Conservation (phyloP, 805 yeast genomes). For the Myxozyma melibiosi region DNA sequence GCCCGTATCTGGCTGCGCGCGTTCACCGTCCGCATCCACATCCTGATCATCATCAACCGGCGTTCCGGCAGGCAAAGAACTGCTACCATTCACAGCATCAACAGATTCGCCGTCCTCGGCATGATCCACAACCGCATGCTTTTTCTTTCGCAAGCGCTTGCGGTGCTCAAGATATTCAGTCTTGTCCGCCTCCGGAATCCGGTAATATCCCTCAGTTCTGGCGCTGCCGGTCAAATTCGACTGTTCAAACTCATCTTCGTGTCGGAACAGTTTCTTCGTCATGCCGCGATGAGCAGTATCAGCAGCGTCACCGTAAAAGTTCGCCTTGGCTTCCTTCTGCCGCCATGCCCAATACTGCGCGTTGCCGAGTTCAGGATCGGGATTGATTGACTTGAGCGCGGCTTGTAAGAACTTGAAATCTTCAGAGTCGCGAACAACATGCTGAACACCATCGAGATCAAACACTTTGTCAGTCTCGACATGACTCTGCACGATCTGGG, state of each 20-base stretch:
- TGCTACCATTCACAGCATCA: background rate
- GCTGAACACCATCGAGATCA: slow-evolving; percentile 56
- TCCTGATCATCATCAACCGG: slow-evolving; percentile 22
- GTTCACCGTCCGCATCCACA: slow-evolving; percentile 5
- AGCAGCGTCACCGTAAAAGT: slow-evolving; percentile 16
- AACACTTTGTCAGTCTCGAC: slow-evolving; percentile 42
- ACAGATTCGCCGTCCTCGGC: slow-evolving; percentile 41
- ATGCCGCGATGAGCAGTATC: slow-evolving; percentile 17
- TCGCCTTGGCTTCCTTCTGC: slow-evolving; percentile 43
- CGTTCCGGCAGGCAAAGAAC: slow-evolving; percentile 13
- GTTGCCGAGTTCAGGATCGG: slow-evolving; percentile 38
- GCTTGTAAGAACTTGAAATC: slow-evolving; percentile 60
- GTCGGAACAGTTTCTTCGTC: slow-evolving; percentile 19
- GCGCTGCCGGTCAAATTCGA: slow-evolving; percentile 61
- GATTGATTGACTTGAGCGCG: slow-evolving; percentile 43
- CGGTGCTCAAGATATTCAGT: slow-evolving; percentile 81
- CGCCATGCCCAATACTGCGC: slow-evolving; percentile 71
- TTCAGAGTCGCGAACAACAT: slow-evolving; percentile 69
- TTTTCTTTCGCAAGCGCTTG: slow-evolving; percentile 42
- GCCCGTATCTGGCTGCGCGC: slow-evolving; percentile 25
- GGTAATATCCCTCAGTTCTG: slow-evolving; percentile 70
- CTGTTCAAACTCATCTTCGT: slow-evolving; percentile 44
- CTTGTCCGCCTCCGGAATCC: slow-evolving; percentile 73
- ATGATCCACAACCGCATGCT: slow-evolving; percentile 67
- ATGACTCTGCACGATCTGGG: slow-evolving; percentile 36